phyloP scores from a whole-genome alignment of 257 asterid species.

The Solanum corneliomulleri region DNA sequence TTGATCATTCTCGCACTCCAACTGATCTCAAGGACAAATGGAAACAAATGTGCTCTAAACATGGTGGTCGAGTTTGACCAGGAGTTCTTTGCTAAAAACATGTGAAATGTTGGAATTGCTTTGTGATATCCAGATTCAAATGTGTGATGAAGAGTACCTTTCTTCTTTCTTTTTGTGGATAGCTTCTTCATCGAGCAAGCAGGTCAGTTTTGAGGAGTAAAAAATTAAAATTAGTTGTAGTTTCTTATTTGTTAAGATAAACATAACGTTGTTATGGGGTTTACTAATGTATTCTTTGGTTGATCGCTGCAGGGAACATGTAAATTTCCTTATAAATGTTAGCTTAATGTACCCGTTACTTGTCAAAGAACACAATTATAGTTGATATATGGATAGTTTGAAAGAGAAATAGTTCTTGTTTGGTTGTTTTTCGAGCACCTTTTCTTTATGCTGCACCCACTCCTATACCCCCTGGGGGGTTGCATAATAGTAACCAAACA shows the following conservation, averaged over 20 bases:
- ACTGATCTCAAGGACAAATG: constrained; percentile 62
- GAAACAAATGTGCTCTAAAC: constrained; percentile 32
- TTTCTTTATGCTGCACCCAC: neutral
- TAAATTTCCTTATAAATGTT: neutral
- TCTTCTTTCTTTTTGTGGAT: neutral
- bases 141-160: neutral
- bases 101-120: neutral
- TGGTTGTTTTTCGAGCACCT: neutral
- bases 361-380: neutral
- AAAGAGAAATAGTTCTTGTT: neutral
- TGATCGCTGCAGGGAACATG: neutral
- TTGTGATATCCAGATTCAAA: neutral
- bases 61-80: neutral
- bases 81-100: neutral
- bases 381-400: neutral
- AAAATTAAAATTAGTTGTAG: neutral
- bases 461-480: neutral
- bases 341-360: neutral
- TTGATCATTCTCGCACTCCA: constrained; percentile 49
- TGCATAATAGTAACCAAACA: neutral
- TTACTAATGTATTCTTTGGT: neutral
- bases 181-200: neutral
- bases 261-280: neutral
- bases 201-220: neutral
- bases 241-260: neutral